Base-by-base conservation (phyloP, 139 green algal genomes). In the Volvox reticuliferus region DNA sequence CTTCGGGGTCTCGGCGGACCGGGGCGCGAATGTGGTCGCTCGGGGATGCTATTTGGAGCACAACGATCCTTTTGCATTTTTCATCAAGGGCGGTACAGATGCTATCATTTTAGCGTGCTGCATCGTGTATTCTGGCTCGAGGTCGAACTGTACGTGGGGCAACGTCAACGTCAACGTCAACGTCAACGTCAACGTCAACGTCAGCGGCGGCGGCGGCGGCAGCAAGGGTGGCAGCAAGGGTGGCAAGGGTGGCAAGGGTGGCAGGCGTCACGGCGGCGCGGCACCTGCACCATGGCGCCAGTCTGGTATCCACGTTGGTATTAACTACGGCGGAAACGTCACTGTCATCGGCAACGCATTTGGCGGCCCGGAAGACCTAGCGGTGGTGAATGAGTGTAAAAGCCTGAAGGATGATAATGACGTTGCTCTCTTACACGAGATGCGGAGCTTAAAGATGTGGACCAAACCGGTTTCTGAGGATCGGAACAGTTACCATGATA, bases 271-370 rank as follows among this genome's bases (percentile, higher is more conserved):
- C 36, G 21, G 44, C 81, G 81, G n/a, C 81, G 13, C 32, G 55
- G 6, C 67, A 26, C 6, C 2, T 75, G 67, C 71, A 6, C 26
- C 6, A 20, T 36, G 18, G 71, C 36, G 78, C 12, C 86, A 71
- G 78, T 19, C 73, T 24, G 89, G 89, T 5, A 82, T 92, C 44
- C 82, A 86, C 12, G 77, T 92, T 33, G 89, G 82, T 30, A 0
- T 81, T 21, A 92, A 92, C 82, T 92, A 90, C 65, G 89, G 69
- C 44, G 89, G 82, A 37, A 55, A 32, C 2, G 89, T 92, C 55
- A 26, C 61, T 28, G 14, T 92, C 68, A 28, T 90, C 30, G 89
- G 89, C 36, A 55, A 24, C 63, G 89, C 89, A 1, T 92, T 92
- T 55, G 62, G 26, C 18, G 89, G 62, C 2, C 89, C 62, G 0